Evolutionary conservation across 768 basidiomycete species (phyloP).

Genomic region (Tylopilus plumbeoviolaceoides): DNA sequence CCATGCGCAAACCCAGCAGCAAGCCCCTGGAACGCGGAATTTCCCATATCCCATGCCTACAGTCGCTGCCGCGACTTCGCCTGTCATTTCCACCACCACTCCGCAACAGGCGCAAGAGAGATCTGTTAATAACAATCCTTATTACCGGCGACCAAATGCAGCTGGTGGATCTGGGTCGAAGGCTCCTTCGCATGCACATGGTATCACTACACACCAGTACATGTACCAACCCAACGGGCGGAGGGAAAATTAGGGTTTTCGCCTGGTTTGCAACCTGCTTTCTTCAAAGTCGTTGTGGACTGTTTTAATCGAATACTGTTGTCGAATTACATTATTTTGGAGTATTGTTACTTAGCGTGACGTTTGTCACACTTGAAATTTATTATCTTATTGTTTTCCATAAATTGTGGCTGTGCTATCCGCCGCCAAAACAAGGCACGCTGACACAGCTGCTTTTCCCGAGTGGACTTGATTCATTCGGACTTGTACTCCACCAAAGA

Average conservation of each 20-base stretch:
- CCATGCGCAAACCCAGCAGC: constrained; percentile 30
- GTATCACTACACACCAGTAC: constrained; percentile 37
- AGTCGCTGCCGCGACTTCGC: constrained; percentile 57
- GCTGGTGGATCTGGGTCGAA: constrained; percentile 22
- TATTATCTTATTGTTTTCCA: not conserved
- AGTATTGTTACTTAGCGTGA: constrained; percentile 12
- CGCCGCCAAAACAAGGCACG: constrained; percentile 17
- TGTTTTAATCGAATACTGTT: not conserved
- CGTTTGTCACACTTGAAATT: constrained; percentile 14
- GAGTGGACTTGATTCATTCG: constrained; percentile 16
- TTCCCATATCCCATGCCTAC: constrained; percentile 75
- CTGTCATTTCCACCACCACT: constrained; percentile 43
- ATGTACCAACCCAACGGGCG: constrained; percentile 46
- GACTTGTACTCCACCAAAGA: constrained; percentile 6
- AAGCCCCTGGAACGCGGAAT: constrained; percentile 20
- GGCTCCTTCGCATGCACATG: constrained; percentile 19
- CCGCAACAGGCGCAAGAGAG: constrained; percentile 36
- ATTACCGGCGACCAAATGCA: constrained; percentile 49
- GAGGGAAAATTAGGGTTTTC: constrained; percentile 21
- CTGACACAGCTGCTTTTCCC: constrained; percentile 21
- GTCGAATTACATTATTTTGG: constrained; percentile 16
- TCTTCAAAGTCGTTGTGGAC: constrained; percentile 4
- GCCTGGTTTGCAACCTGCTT: not conserved
- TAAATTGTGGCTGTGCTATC: constrained; percentile 14
- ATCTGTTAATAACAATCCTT: constrained; percentile 36